phyloP scores from a whole-genome alignment of 345 rosid species.

The Garcia nutans region DNA sequence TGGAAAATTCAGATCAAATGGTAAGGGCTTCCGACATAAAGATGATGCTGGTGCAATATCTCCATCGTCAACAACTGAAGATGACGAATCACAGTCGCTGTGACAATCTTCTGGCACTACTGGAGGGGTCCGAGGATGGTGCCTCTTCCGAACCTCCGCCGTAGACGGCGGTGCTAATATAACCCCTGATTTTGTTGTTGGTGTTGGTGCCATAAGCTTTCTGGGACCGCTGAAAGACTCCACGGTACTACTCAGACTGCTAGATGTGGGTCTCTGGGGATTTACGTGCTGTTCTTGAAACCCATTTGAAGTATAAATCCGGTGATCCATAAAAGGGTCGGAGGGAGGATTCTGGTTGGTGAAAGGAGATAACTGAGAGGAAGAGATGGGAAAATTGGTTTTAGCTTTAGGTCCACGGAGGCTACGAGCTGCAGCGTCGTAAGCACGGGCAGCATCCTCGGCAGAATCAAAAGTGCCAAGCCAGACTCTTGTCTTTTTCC shows the following conservation, averaged over 20 bases:
- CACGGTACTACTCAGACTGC: constrained; percentile 94
- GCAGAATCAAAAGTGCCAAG: constrained; percentile 90
- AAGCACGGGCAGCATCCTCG: constrained; percentile 85
- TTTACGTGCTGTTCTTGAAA: constrained; percentile 37
- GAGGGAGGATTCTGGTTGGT: constrained; percentile 4
- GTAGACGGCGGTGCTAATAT: constrained; percentile 15
- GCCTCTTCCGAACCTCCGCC: constrained; percentile 30
- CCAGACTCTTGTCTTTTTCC: constrained; percentile 84
- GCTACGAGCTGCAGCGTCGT: constrained; percentile 72
- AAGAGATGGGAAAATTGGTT: constrained; percentile 62
- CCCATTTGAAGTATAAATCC: constrained; percentile 39
- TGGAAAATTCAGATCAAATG: constrained; percentile 86
- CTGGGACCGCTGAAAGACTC: constrained; percentile 89
- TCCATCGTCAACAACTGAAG: constrained; percentile 73
- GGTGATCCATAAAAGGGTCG: constrained; percentile 23
- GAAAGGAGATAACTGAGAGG: constrained; percentile 21
- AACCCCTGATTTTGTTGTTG: constrained; percentile 5
- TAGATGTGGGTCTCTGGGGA: constrained; percentile 70
- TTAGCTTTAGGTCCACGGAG: constrained; percentile 92
- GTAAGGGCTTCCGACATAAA: constrained; percentile 27
- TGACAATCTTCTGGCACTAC: constrained; percentile 77
- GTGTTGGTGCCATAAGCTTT: constrained; percentile 23
- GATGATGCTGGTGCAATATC: constrained; percentile 51
- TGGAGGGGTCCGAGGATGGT: constrained; percentile 59
- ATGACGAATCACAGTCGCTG: constrained; percentile 91